phyloP scores from a whole-genome alignment of 306 rosid species.

The Ammopiptanthus mongolicus region DNA sequence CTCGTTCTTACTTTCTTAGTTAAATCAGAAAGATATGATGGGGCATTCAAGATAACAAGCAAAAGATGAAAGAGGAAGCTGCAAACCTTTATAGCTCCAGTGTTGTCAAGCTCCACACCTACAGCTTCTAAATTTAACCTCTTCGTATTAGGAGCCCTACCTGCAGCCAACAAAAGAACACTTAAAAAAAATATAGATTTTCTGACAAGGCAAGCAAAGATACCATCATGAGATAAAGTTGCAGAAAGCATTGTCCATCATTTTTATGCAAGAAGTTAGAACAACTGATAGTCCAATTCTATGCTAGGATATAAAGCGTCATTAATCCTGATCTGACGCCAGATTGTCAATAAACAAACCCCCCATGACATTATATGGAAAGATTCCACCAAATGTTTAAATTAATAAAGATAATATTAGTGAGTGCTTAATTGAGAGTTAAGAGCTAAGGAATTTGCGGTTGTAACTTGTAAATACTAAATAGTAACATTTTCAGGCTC shows the following conservation, averaged over 20 bases:
- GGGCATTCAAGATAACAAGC: constrained; percentile 13
- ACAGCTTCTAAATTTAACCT: constrained; percentile 83
- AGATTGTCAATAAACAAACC: neutral
- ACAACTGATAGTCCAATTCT: neutral
- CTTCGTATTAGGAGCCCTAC: constrained; percentile 82
- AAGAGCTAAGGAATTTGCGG: neutral
- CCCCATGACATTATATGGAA: neutral
- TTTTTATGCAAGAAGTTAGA: neutral
- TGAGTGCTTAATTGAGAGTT: neutral
- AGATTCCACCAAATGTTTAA: neutral
- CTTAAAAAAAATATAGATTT: neutral
- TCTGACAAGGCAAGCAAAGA: neutral
- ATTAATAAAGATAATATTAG: neutral
- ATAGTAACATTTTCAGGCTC: neutral
- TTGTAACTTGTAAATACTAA: neutral
- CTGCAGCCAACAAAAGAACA: constrained; percentile 40
- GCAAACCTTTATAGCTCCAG: constrained; percentile 75
- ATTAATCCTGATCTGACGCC: neutral
- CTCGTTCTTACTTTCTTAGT: neutral
- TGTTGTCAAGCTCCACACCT: constrained; percentile 71
- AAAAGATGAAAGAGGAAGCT: constrained; percentile 9
- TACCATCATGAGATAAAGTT: constrained; percentile 7
- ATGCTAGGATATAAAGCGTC: neutral
- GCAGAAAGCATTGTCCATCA: neutral
- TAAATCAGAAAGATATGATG: neutral